These are phyloP conservation scores for Emericellopsis atlantica DNA, from an alignment of 2,329 filamentous ascomycete species.

Conservation along the genomic window DNA sequence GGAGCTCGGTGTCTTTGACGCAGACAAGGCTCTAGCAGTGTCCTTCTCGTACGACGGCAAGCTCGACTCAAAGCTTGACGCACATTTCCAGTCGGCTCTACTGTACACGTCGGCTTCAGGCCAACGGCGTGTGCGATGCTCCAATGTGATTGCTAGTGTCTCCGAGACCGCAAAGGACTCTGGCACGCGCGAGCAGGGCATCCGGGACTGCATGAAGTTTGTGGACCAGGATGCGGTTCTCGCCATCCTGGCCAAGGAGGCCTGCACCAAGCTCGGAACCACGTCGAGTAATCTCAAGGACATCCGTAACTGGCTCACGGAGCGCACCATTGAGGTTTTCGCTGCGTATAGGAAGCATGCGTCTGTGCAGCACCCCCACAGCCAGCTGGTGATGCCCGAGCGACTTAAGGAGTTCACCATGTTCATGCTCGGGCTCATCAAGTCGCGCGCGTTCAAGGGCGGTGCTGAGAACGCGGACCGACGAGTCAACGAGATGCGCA, in stretches of 20 bases:
- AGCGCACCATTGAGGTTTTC: slow-evolving; percentile 87
- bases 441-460: slow-evolving; percentile 86
- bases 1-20: slow-evolving; percentile 83
- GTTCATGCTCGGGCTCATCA: slow-evolving; percentile 85
- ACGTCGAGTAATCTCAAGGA: slow-evolving; percentile 69
- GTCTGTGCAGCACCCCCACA: slow-evolving; percentile 71
- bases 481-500: slow-evolving; percentile 79
- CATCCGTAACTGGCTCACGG: slow-evolving; percentile 68
- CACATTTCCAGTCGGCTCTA: slow-evolving; percentile 91
- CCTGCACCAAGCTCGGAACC: slow-evolving; percentile 66
- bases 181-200: slow-evolving; percentile 32
- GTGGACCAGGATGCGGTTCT: slow-evolving; percentile 93
- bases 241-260: slow-evolving; percentile 82
- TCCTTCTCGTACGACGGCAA: slow-evolving; percentile 95
- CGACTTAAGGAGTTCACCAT: slow-evolving; percentile 93
- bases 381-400: slow-evolving; percentile 89
- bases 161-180: slow-evolving; percentile 47
- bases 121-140: slow-evolving; percentile 81
- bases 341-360: slow-evolving; percentile 90
- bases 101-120: slow-evolving; percentile 88
- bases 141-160: slow-evolving; percentile 85
- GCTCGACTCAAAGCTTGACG: slow-evolving; percentile 90
- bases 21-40: slow-evolving; percentile 85
- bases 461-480: slow-evolving; percentile 85
- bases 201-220: slow-evolving; percentile 78